Evolutionary conservation across 495 filamentous ascomycete genomes (phyloP).

Genomic region (Xylaria nigripes): DNA sequence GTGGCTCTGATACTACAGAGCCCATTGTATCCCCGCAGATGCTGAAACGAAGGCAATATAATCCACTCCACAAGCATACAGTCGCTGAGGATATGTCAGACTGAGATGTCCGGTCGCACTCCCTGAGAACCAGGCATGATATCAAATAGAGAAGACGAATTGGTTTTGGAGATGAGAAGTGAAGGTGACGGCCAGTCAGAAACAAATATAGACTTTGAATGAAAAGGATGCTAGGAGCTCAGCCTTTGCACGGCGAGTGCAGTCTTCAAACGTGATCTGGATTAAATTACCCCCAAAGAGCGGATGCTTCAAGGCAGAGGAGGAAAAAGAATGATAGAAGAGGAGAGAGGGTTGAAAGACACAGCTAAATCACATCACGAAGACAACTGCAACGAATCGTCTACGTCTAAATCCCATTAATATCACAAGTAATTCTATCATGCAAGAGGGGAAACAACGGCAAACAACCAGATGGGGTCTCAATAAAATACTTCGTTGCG

Average conservation of each 20-base stretch:
- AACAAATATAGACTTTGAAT: background rate
- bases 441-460: background rate
- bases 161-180: background rate
- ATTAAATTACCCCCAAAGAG: background rate
- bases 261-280: background rate
- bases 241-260: too few species aligned
- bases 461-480: background rate
- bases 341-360: background rate
- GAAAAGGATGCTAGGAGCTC: too few species aligned
- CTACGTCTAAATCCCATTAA: background rate
- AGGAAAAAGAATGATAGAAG: background rate
- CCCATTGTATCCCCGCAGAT: conserved; percentile 36
- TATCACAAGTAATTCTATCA: conserved; percentile 1
- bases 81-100: conserved; percentile 37
- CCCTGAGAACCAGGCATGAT: conserved; percentile 32
- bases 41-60: conserved; percentile 40
- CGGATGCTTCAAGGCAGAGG: background rate
- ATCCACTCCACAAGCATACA: conserved; percentile 53
- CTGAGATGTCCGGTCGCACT: too few species aligned
- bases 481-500: background rate
- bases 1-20: conserved; percentile 45
- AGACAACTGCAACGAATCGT: background rate
- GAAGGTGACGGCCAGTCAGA: background rate
- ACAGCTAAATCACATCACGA: background rate
- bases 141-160: background rate